A percentile compares a stretch with the other conserved stretches of the same genome.
These are phyloP conservation scores for Chlorella sorokiniana DNA, from an alignment of 139 green algal species.

Conservation along the genomic window DNA sequence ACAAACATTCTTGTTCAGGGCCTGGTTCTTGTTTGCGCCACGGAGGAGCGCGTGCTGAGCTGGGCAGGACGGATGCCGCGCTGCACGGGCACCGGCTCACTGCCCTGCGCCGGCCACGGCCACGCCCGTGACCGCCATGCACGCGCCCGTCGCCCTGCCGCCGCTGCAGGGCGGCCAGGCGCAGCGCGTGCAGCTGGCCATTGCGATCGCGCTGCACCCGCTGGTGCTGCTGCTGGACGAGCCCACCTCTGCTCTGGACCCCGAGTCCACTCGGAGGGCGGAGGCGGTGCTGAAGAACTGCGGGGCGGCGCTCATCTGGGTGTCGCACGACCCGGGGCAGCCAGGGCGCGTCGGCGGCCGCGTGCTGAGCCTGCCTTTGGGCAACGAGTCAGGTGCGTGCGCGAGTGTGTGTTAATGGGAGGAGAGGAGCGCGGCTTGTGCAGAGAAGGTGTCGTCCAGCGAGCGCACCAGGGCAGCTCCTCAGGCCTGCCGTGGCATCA, in stretches of 20 bases:
- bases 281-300: slow-evolving; percentile 70
- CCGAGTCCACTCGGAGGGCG: slow-evolving; percentile 48
- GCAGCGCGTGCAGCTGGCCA: slow-evolving; percentile 77
- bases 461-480: no score
- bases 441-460: no score
- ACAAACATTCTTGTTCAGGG: no score
- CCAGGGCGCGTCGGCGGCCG: slow-evolving; percentile 71
- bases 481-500: no score
- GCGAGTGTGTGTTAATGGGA: neutral
- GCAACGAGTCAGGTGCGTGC: slow-evolving; percentile 30
- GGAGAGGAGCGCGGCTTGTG: no score
- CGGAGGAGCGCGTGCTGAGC: no score
- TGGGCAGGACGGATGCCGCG: no score
- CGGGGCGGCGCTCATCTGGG: slow-evolving; percentile 74
- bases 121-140: no score
- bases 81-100: no score
- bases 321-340: slow-evolving; percentile 80
- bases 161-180: slow-evolving; percentile 73
- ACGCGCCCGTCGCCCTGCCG: neutral
- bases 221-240: slow-evolving; percentile 88
- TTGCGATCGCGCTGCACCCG: slow-evolving; percentile 77
- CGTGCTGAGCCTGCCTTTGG: slow-evolving; percentile 73
- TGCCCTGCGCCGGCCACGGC: no score
- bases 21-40: no score
- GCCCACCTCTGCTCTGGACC: slow-evolving; percentile 79